Percentiles rank a stretch among this genome's conserved stretches.
phyloP scores from a whole-genome alignment of 2,329 filamentous ascomycete genomes.

The Penicillium sp. region DNA sequence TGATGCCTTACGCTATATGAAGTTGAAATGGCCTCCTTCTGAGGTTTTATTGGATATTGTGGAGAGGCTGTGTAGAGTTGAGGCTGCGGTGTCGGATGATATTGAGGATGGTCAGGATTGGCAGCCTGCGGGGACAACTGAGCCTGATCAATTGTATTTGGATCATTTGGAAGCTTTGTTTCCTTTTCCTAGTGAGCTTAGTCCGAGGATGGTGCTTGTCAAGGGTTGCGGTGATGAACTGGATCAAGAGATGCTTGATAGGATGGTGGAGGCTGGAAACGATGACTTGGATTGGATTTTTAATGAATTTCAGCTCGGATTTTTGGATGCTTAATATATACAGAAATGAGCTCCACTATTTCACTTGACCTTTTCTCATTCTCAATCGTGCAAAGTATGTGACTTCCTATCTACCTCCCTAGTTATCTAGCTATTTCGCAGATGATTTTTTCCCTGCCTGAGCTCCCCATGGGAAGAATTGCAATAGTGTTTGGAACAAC shows the following conservation, averaged over 20 bases:
- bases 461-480: not conserved
- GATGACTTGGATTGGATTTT: constrained; percentile 5
- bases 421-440: not conserved
- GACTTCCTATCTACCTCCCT: not conserved
- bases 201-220: constrained; percentile 1
- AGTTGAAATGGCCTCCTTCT: constrained; percentile 2
- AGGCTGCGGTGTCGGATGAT: not conserved
- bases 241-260: not conserved
- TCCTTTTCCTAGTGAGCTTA: constrained; percentile 1
- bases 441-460: not conserved
- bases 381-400: no score
- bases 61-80: not conserved
- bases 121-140: not conserved
- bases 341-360: no score
- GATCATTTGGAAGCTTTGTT: constrained; percentile 2
- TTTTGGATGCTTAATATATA: not conserved
- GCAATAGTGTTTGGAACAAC: not conserved
- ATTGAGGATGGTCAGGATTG: not conserved
- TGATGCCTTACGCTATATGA: not conserved
- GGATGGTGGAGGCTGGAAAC: not conserved
- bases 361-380: no score
- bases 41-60: constrained; percentile 2
- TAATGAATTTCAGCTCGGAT: constrained; percentile 1
- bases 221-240: not conserved
- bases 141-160: not conserved